These are phyloP conservation scores for Salix suchowensis DNA, from an alignment of 345 rosid genomes.

Conservation along the genomic window DNA sequence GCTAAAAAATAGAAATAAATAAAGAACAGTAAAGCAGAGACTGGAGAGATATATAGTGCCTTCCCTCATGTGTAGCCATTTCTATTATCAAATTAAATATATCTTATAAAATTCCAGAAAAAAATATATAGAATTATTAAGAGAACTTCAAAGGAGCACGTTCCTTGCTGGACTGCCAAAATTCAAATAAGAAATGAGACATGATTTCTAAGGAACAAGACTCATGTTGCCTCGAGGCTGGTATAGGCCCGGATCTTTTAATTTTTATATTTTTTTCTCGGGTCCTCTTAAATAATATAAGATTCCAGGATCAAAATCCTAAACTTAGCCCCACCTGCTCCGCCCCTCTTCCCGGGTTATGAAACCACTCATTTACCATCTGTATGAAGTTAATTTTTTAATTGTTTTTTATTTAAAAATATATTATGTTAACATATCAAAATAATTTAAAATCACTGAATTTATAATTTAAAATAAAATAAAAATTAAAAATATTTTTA, in stretches of 20 bases:
- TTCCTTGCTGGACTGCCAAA: neutral
- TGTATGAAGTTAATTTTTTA: too few species aligned
- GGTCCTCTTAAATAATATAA: too few species aligned
- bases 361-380: neutral
- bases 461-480: too few species aligned
- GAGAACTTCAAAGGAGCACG: neutral
- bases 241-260: too few species aligned
- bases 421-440: too few species aligned
- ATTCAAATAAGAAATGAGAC: neutral
- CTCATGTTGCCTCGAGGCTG: neutral
- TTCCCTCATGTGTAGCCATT: neutral
- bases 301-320: too few species aligned
- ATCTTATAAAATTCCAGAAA: neutral
- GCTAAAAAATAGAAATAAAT: neutral
- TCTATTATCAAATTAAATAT: neutral
- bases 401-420: too few species aligned
- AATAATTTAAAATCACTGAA: too few species aligned
- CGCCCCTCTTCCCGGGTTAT: neutral
- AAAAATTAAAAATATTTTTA: too few species aligned
- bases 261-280: too few species aligned
- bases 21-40: neutral
- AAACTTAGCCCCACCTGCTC: too few species aligned
- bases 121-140: neutral
- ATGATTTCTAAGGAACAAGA: neutral
- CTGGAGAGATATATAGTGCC: neutral